These are phyloP conservation scores for Volvariella surrecta DNA, from an alignment of 1,284 basidiomycete genomes.

Conservation along the genomic window DNA sequence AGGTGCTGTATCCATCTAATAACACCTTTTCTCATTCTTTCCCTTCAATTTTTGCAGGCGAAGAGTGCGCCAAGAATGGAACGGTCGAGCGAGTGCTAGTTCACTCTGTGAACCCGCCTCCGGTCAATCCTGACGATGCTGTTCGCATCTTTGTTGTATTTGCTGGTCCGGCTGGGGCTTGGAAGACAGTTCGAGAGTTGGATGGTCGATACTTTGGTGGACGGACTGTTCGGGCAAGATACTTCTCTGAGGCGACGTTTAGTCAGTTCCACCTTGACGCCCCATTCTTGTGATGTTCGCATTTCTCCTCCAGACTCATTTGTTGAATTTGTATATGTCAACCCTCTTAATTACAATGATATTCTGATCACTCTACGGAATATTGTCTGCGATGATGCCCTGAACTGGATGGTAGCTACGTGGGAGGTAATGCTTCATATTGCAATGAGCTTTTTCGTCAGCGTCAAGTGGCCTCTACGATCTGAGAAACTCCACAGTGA, in stretches of 20 bases:
- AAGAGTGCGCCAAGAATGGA: conserved; percentile 85
- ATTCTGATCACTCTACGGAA: conserved; percentile 6
- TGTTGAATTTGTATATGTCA: too few species aligned
- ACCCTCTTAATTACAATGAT: conserved; percentile 7
- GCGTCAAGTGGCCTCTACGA: too few species aligned
- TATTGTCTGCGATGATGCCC: neutral
- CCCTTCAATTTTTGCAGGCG: conserved; percentile 37
- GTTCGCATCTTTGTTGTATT: conserved; percentile 84
- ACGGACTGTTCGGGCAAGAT: conserved; percentile 71
- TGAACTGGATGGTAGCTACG: neutral
- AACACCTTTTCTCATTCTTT: conserved; percentile 7
- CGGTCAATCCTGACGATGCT: conserved; percentile 52
- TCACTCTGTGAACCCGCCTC: conserved; percentile 63
- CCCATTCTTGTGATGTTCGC: conserved; percentile 16
- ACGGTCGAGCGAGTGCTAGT: conserved; percentile 85
- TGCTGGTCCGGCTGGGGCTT: conserved; percentile 84
- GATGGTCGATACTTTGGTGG: conserved; percentile 91
- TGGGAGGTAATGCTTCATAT: too few species aligned
- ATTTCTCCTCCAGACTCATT: conserved; percentile 1
- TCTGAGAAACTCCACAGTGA: conserved; percentile 1
- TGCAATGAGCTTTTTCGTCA: too few species aligned
- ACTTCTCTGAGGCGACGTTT: conserved; percentile 69
- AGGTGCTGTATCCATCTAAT: too few species aligned
- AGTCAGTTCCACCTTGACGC: conserved; percentile 39
- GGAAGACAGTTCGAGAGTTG: conserved; percentile 87